phyloP scores from a whole-genome alignment of 129 eudicot genomes.

The sunflower (Helianthus annuus) region HanXRQr2.0-SUNRISE NC_035436.2:1520435-1520934 shows the following conservation, averaged over 20 bases:
- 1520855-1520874: conserved; percentile 86
- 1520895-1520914: not conserved
- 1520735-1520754: not conserved
- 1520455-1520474: conserved; percentile 62
- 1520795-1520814: conserved; percentile 63
- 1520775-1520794: conserved; percentile 41
- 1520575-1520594: conserved; percentile 97
- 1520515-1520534: conserved; percentile 82
- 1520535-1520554: conserved; percentile 95
- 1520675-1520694: conserved; percentile 3
- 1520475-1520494: conserved; percentile 82
- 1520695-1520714: not conserved
- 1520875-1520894: conserved; percentile 9
- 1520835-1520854: conserved; percentile 79
- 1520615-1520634: conserved; percentile 89
- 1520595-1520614: conserved; percentile 93
- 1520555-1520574: conserved; percentile 90
- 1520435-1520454: conserved; percentile 47
- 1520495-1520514: conserved; percentile 74
- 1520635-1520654: conserved; percentile 89
- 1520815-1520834: conserved; percentile 92
- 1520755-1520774: not conserved
- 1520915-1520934: not conserved
- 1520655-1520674: conserved; percentile 11
- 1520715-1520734: conserved; percentile 3